A percentile compares a stretch with the other conserved stretches of the same genome.
Conservation (phyloP, 306 rosid genomes). For the Rosa persica region DNA sequence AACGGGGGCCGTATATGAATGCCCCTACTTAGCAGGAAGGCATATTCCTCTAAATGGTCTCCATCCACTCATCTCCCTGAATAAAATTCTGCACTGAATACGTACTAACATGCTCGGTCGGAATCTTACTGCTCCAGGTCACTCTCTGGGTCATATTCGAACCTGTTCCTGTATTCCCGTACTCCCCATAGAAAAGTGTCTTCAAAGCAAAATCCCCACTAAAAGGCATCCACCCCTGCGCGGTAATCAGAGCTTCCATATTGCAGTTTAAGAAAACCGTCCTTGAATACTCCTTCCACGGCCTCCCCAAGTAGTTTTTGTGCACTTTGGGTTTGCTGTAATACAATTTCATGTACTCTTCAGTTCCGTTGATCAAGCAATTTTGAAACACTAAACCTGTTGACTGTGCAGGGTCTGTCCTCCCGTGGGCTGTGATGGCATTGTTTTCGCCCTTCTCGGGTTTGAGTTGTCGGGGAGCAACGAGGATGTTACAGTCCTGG, state of each 20-base stretch:
- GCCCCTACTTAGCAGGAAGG: background rate
- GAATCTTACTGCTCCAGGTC: slow-evolving; percentile 61
- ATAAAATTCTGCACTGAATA: slow-evolving; percentile 76
- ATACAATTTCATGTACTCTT: slow-evolving; percentile 63
- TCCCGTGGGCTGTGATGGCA: slow-evolving; percentile 75
- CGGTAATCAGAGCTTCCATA: slow-evolving; percentile 47
- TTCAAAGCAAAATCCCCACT: slow-evolving; percentile 52
- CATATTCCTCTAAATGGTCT: slow-evolving; percentile 16
- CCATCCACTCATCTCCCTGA: slow-evolving; percentile 87
- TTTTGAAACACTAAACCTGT: slow-evolving; percentile 78
- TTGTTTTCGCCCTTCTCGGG: slow-evolving; percentile 70
- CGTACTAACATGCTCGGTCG: slow-evolving; percentile 41
- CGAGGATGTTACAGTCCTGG: slow-evolving; percentile 56
- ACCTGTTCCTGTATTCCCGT: slow-evolving; percentile 52
- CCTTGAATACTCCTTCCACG: slow-evolving; percentile 88
- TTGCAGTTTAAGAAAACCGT: slow-evolving; percentile 53
- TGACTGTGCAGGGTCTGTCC: slow-evolving; percentile 77
- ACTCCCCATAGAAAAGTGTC: slow-evolving; percentile 83
- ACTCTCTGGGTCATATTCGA: slow-evolving; percentile 49
- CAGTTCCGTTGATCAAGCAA: slow-evolving; percentile 70
- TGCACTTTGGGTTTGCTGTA: slow-evolving; percentile 65
- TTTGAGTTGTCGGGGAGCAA: slow-evolving; percentile 52
- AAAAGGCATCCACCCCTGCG: slow-evolving; percentile 85
- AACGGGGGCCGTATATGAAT: background rate
- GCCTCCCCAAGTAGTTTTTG: slow-evolving; percentile 87